A percentile compares a stretch with the other conserved stretches of the same genome.
Evolutionary conservation across 1,284 basidiomycete genomes (phyloP).

Genomic region (Coniferiporia weirii): DNA sequence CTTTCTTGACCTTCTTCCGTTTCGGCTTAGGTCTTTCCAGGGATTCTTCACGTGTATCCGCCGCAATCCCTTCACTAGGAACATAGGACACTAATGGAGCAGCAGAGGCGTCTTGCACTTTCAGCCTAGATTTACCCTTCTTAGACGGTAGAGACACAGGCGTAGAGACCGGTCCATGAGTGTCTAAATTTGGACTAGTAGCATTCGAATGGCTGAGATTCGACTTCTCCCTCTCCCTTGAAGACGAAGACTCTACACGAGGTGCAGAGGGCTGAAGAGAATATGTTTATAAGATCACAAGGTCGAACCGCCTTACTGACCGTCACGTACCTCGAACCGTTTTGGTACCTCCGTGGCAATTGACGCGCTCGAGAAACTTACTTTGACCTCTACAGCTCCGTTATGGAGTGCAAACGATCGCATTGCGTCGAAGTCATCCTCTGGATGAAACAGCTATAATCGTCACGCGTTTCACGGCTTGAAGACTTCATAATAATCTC

Average conservation of each 20-base stretch:
- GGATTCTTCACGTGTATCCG: background rate
- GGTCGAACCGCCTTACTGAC: background rate
- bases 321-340: constrained; percentile 3
- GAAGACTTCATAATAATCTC: constrained; percentile 19
- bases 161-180: background rate
- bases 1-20: background rate
- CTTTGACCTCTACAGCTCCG: constrained; percentile 34
- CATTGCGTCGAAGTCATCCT: constrained; percentile 75
- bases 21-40: background rate
- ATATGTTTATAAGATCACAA: background rate
- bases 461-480: background rate
- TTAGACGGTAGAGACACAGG: background rate
- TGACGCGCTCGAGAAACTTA: constrained; percentile 25
- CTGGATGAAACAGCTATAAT: constrained; percentile 31
- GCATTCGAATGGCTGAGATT: background rate
- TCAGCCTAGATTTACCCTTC: background rate
- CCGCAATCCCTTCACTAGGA: background rate
- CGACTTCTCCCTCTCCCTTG: background rate
- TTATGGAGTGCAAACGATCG: constrained; percentile 36
- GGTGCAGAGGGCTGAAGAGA: background rate
- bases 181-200: background rate
- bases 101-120: background rate
- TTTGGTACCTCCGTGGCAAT: background rate
- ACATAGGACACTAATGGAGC: background rate
- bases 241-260: background rate